phyloP scores from a whole-genome alignment of 1,284 basidiomycete species.

The Leucoagaricus sp. region DNA sequence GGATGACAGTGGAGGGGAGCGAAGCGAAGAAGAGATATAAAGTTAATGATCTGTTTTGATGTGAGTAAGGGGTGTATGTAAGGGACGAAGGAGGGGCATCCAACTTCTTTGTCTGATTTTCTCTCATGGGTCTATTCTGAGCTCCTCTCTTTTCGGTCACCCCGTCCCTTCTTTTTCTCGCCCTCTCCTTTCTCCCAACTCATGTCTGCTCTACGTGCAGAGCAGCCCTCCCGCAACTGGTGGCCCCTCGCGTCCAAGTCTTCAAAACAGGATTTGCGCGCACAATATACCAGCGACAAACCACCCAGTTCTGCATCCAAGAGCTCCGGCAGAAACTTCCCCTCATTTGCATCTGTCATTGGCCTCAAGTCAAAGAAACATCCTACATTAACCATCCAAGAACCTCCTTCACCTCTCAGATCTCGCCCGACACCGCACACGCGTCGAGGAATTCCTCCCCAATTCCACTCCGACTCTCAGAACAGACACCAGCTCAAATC shows the following conservation, averaged over 20 bases:
- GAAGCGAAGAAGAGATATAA: neutral
- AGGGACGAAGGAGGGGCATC: conserved; percentile 9
- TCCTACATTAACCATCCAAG: conserved; percentile 52
- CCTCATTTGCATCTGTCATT: conserved; percentile 51
- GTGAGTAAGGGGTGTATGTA: neutral
- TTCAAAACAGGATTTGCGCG: conserved; percentile 26
- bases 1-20: neutral
- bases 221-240: conserved; percentile 39
- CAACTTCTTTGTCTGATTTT: conserved; percentile 6
- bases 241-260: conserved; percentile 36
- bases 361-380: conserved; percentile 60
- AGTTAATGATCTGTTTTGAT: conserved; percentile 1
- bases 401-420: conserved; percentile 36
- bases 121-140: conserved; percentile 15
- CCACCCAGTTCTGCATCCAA: conserved; percentile 24
- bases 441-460: conserved; percentile 25
- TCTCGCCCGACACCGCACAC: conserved; percentile 27
- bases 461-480: conserved; percentile 24
- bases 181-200: conserved; percentile 12
- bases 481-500: conserved; percentile 52
- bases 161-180: conserved; percentile 15
- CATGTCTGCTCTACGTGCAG: conserved; percentile 27
- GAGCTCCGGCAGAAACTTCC: conserved; percentile 44
- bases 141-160: conserved; percentile 6
- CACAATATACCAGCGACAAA: conserved; percentile 31